Evolutionary conservation across 176 grass and related monocot genomes (phyloP), one percentile per base, ranked within the genome.

Genomic region (Cocos nucifera): DNA sequence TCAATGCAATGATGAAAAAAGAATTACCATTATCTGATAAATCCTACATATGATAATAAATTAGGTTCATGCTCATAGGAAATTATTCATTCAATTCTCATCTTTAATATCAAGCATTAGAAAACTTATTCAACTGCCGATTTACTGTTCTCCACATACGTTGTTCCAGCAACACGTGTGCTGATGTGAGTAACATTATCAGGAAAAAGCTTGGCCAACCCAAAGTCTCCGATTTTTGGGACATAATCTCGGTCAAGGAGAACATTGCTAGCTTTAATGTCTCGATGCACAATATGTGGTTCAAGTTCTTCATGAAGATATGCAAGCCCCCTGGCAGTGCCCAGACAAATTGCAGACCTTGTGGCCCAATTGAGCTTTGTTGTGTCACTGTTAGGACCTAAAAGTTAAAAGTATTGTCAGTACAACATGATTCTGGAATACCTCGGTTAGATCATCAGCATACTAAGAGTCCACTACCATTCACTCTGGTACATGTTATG

Each of bases 251-350:
- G 65, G 79, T 83, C 88, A 22, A 98, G 71, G 27, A 98, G 87
- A 73, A 98, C 71, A 54, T 98, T 98, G 66, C 94, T 98, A 64
- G 94, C 87, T 70, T 98, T 98, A 64, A 98, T 98, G 50, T 98
- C 94, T 74, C 94, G 80, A 21, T 98, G 94, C 15, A 98, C 88
- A 44, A 93, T 92, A 9, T 73, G 94, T 0, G 85, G 78, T 18
- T 73, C 67, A 17, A 86, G 75, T 73, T 83, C 88, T 74, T 98
- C 94, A 18, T 98, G 94, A 51, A 98, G 77, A 81, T 83, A 89
- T 0, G 73, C 68, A 51, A 98, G 76, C 50, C 94, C 94, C 56
- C 22, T 73, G 23, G 88, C 94, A 51, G 86, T 63, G 35, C 88
- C 85, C 3, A 77, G 8, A 64, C 94, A 98, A 69, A 92, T 83